phyloP scores from a whole-genome alignment of 2,329 filamentous ascomycete genomes.

The Monilinia polystroma region DNA sequence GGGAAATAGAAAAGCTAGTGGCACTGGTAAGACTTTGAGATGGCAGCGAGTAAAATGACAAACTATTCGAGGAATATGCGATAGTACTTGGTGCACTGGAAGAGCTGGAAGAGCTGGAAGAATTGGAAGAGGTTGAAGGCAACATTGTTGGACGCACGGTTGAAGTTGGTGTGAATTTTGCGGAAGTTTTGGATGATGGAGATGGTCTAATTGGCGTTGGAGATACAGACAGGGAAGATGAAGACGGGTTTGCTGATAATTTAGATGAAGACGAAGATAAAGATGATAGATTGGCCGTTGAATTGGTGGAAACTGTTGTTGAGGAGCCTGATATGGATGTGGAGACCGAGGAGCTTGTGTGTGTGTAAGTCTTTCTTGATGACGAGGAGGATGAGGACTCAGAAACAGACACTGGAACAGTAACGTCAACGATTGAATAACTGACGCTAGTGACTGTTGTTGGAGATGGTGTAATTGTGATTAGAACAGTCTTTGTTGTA shows the following conservation, averaged over 20 bases:
- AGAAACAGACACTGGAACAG: slow-evolving; percentile 29
- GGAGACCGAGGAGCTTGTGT: slow-evolving; percentile 11
- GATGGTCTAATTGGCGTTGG: not conserved
- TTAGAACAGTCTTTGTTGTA: slow-evolving; percentile 32
- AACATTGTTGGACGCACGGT: slow-evolving; percentile 6
- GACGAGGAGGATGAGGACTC: slow-evolving; percentile 20
- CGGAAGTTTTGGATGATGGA: not conserved
- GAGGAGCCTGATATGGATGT: slow-evolving; percentile 14
- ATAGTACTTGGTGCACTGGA: not conserved
- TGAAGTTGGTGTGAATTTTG: slow-evolving; percentile 4
- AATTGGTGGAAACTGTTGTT: not conserved
- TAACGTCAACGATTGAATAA: slow-evolving; percentile 39
- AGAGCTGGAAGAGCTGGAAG: not conserved
- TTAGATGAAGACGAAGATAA: not conserved
- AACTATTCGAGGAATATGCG: not conserved
- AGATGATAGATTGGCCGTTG: not conserved
- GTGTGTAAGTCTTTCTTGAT: slow-evolving; percentile 17
- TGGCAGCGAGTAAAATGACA: not conserved
- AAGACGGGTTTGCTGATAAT: not conserved
- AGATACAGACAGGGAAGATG: not conserved
- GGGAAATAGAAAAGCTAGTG: not conserved
- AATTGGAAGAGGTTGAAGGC: not conserved
- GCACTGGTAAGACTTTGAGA: not conserved
- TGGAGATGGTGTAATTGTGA: slow-evolving; percentile 34
- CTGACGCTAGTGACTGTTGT: slow-evolving; percentile 31